Conservation (phyloP, 1,284 basidiomycete species). For the Fistulinella cinereoalba region DNA sequence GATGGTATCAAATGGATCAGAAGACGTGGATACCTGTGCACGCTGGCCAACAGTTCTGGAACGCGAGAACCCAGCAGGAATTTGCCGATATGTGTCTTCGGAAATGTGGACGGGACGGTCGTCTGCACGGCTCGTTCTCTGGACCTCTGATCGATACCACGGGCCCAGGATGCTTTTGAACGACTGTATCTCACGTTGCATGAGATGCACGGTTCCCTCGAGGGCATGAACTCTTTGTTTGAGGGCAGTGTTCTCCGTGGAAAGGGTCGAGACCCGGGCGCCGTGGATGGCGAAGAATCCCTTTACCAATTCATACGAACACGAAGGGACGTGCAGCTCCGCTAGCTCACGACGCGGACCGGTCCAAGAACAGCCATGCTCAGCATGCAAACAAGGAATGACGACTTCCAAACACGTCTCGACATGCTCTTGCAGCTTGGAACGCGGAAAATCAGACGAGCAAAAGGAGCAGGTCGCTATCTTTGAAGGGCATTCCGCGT, state of each 20-base stretch:
- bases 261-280: constrained; percentile 43
- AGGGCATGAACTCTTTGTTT: constrained; percentile 51
- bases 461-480: constrained; percentile 42
- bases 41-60: constrained; percentile 18
- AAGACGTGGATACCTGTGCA: constrained; percentile 6
- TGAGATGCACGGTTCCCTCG: constrained; percentile 47
- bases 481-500: constrained; percentile 37
- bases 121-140: constrained; percentile 13
- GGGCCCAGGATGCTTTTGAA: constrained; percentile 58
- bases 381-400: constrained; percentile 48
- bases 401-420: constrained; percentile 38
- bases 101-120: constrained; percentile 8
- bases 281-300: constrained; percentile 55
- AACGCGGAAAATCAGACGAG: constrained; percentile 33
- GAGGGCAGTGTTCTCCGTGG: constrained; percentile 60
- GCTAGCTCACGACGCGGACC: constrained; percentile 43
- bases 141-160: constrained; percentile 48
- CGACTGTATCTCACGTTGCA: constrained; percentile 51
- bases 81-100: constrained; percentile 10
- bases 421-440: constrained; percentile 37
- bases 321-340: constrained; percentile 45
- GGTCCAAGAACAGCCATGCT: constrained; percentile 55
- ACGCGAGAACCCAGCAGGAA: constrained; percentile 13
- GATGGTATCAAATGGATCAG: constrained; percentile 19
- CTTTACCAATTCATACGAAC: constrained; percentile 62